Base-by-base conservation (phyloP, 2,329 filamentous ascomycete genomes). In the Ophiostoma angusticollis region DNA sequence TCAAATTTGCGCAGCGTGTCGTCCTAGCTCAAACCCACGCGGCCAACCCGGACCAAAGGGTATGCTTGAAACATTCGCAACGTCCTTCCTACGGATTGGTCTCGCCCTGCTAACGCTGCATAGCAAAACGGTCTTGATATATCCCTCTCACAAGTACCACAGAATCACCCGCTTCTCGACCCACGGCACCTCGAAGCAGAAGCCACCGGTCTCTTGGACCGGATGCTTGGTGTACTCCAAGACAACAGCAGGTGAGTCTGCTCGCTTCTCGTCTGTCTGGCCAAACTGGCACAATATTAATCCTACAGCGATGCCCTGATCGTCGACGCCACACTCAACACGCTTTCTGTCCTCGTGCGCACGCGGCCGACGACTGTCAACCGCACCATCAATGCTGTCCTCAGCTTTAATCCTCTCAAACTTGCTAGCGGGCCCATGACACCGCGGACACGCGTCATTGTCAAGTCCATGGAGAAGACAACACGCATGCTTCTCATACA, bases 1-100 rank as follows among this genome's bases (percentile, higher is more conserved):
- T 96, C 69, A 98, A 98, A 60, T 98, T 98, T 58, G 80, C 85
- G 27, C 89, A 98, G 63, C 78, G 84, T 47, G 84, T 96, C 31
- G 82, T 98, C 31, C 73, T 95, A 48, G 84, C 86, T 14, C 89
- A 98, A 60, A 95, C 85, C 9, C 78, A 80, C n/a, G 84, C 84
- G 33, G 64, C 80, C 42, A 82, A 84, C 49, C 68, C 76, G 40
- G 89, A 96, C 55, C 81, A 83, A 49, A 78, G 84, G 65, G 84
- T 94, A 72, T 58, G 74, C 29, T 22, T 31, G 46, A 27, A 46
- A 7, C 19, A 14, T 6, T 12, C 18, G 14, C 21, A 2, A 13
- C 18, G 22, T 16, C 31, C 16, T 2, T 29, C 27, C 27, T 29
- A 13, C 11, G 27, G 2, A 13, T 6, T 17, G 4, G 13, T 8